These are phyloP conservation scores for Pseudonitzschia multiseries DNA, from an alignment of 108 stramenopile species.

Conservation along the genomic window DNA sequence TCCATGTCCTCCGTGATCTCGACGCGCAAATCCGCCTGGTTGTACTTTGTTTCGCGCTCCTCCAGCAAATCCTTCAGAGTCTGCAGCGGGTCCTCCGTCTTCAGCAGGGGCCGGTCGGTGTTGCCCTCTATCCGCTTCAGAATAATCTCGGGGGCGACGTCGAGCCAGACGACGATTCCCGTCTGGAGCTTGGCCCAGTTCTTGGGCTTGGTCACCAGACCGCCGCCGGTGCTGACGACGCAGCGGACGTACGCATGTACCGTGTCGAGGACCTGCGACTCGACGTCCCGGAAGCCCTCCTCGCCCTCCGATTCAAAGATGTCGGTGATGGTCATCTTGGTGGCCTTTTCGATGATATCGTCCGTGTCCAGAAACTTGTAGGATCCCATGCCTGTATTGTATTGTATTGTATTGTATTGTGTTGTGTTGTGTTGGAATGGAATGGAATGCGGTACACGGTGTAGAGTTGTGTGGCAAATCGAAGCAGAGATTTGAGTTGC, in stretches of 20 bases:
- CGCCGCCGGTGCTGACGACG: conserved; percentile 86
- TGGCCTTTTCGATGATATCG: conserved; percentile 75
- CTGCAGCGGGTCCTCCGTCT: conserved; percentile 69
- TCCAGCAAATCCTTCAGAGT: conserved; percentile 62
- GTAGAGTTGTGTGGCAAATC: too few species aligned
- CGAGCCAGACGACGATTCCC: conserved; percentile 91
- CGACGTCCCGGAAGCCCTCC: conserved; percentile 84
- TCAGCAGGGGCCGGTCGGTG: conserved; percentile 77
- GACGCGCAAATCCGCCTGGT: conserved; percentile 80
- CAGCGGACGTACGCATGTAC: conserved; percentile 85
- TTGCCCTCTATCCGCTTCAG: conserved; percentile 70
- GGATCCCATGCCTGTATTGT: conserved; percentile 81
- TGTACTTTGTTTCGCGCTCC: conserved; percentile 64
- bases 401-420: too few species aligned
- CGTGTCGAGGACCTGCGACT: conserved; percentile 81
- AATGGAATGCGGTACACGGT: too few species aligned
- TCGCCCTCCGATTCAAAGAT: conserved; percentile 90
- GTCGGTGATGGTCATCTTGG: conserved; percentile 68
- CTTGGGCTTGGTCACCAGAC: conserved; percentile 58
- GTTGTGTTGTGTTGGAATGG: too few species aligned
- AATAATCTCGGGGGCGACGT: conserved; percentile 79
- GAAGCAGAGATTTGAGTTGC: too few species aligned
- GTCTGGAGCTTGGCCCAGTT: conserved; percentile 94
- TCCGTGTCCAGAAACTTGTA: conserved; percentile 96
- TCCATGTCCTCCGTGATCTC: conserved; percentile 60